Percentiles rank a stretch among this genome's conserved stretches.
Evolutionary conservation across 164 flowering plant species (phyloP).

Genomic region (Vitis cinerea): DNA sequence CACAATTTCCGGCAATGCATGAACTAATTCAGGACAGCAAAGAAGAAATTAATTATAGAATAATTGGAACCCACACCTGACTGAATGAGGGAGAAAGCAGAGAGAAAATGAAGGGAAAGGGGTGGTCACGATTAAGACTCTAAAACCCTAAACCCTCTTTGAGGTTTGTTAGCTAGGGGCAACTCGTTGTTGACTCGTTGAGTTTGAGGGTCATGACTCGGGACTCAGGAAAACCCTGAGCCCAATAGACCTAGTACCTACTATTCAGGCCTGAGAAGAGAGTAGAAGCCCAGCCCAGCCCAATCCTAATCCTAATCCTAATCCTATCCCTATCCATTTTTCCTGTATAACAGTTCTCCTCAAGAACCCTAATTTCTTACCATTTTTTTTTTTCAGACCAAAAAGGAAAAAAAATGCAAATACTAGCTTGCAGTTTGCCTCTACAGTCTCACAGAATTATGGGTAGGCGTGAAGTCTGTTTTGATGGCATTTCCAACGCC

Average conservation of each 20-base stretch:
- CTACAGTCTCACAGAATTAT: slow-evolving; percentile 17
- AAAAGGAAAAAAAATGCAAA: slow-evolving; percentile 30
- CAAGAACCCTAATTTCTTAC: neutral
- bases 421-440: slow-evolving; percentile 32
- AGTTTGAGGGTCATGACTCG: neutral
- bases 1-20: neutral
- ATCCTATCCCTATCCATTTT: neutral
- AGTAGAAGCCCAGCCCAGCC: neutral
- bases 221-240: neutral
- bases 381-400: neutral
- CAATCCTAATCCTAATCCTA: neutral
- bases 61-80: neutral
- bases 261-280: neutral
- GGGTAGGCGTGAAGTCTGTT: slow-evolving; percentile 43
- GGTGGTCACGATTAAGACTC: slow-evolving; percentile 10
- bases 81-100: slow-evolving; percentile 1
- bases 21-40: neutral
- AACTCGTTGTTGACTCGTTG: neutral
- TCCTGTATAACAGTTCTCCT: neutral
- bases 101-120: slow-evolving; percentile 13
- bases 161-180: neutral
- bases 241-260: too few species aligned
- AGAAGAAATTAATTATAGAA: neutral
- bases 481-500: slow-evolving; percentile 44
- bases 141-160: slow-evolving; percentile 21